Evolutionary conservation across 441 rosid species (phyloP), one percentile per base, ranked within the genome.

Genomic region (Pelargonium myrrhifolium): DNA sequence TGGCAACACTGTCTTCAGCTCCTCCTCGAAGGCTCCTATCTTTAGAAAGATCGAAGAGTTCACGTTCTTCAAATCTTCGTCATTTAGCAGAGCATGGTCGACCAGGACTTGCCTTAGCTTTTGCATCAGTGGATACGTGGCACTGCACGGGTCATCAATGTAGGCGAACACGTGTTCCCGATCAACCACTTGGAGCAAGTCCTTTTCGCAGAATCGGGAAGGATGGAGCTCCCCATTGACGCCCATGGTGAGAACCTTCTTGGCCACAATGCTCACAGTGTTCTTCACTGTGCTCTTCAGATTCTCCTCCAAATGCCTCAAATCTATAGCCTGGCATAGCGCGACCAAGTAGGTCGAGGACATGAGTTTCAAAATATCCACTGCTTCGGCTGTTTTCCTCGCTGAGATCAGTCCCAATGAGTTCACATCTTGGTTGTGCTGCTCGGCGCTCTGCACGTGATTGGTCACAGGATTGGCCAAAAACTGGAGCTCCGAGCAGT

Each of bases 101-200:
- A 87, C 86, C 0, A 86, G 81, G 17, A 85, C 83, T 31, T 85
- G 87, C 61, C 94, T 81, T 26, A 88, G 79, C 55, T 83, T 86
- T 65, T 83, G 87, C 83, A 88, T 78, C 56, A 88, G 61, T 0
- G 91, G 88, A 60, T 88, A 84, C 20, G 75, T 80, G 26, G 81
- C 76, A 39, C 85, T 77, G 80, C 94, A 86, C 0, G 94, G 94
- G 45, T 88, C 94, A 42, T 88, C 94, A 1, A 78, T 53, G 70
- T 88, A 88, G 6, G 85, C 72, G 14, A 81, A 88, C 1, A 85
- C 65, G 15, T 75, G 9, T 15, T 88, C 89, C 10, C 81, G 77
- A 53, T 88, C 92, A 0, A 85, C 86, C 0, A 81, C 83, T 68
- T 77, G 72, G 70, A 88, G 80, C 18, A 86, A 65, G 68, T 88